phyloP scores from a whole-genome alignment of 2,329 filamentous ascomycete genomes.

The Botrytis byssoidea region DNA sequence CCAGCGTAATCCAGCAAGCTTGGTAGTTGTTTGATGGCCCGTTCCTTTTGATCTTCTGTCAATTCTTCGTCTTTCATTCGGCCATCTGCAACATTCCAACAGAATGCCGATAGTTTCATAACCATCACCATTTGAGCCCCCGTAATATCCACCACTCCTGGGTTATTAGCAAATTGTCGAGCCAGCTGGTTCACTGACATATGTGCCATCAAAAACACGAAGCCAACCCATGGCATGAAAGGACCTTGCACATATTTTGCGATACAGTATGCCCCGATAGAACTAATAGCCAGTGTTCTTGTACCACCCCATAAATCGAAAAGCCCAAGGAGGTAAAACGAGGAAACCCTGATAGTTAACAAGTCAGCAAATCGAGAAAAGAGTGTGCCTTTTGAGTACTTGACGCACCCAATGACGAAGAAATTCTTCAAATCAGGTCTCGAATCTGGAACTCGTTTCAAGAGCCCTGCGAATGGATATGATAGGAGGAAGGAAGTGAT shows the following conservation, averaged over 20 bases:
- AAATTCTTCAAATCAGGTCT: constrained; percentile 82
- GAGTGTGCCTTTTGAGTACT: constrained; percentile 6
- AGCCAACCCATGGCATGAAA: constrained; percentile 97
- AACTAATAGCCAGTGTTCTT: constrained; percentile 74
- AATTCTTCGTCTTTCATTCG: constrained; percentile 74
- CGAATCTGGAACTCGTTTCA: constrained; percentile 87
- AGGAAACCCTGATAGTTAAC: constrained; percentile 56
- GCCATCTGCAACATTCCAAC: constrained; percentile 97
- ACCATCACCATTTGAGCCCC: constrained; percentile 97
- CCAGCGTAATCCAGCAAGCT: constrained; percentile 76
- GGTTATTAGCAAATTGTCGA: constrained; percentile 68
- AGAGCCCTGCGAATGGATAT: constrained; percentile 81
- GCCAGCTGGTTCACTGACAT: constrained; percentile 88
- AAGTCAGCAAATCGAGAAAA: constrained; percentile 18
- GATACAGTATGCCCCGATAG: constrained; percentile 77
- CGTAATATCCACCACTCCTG: constrained; percentile 78
- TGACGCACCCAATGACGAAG: constrained; percentile 72
- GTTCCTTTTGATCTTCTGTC: constrained; percentile 82
- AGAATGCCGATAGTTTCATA: constrained; percentile 96
- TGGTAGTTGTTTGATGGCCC: constrained; percentile 73
- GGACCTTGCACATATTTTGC: constrained; percentile 80
- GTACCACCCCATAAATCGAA: constrained; percentile 90
- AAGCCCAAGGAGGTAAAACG: constrained; percentile 91
- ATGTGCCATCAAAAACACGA: constrained; percentile 91
- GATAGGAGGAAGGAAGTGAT: constrained; percentile 87